Conservation (phyloP, 345 rosid species). For the Laguncularia racemosa region DNA sequence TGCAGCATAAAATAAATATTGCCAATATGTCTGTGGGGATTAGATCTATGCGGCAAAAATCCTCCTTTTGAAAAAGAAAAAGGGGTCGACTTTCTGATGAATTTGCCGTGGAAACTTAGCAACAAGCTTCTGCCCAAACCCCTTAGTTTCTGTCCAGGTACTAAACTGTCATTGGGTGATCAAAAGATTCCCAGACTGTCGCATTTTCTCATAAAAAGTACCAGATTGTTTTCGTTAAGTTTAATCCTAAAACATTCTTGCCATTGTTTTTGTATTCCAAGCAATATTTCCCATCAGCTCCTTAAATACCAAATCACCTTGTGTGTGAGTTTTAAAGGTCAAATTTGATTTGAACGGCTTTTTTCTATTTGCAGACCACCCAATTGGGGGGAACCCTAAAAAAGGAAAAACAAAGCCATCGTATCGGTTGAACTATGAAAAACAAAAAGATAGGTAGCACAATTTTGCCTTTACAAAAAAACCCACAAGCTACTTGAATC, state of each 20-base stretch:
- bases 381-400: conserved; percentile 13
- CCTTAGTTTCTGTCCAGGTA: conserved; percentile 9
- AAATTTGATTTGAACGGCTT: conserved; percentile 7
- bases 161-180: conserved; percentile 14
- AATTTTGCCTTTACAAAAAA: conserved; percentile 10
- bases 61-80: conserved; percentile 6
- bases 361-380: conserved; percentile 21
- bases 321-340: conserved; percentile 4
- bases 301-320: conserved; percentile 11
- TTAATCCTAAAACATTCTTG: conserved; percentile 7
- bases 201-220: conserved; percentile 6
- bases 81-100: conserved; percentile 9
- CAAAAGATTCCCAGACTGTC: conserved; percentile 17
- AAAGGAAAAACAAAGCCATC: background rate
- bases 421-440: conserved; percentile 9
- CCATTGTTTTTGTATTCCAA: conserved; percentile 12
- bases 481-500: conserved; percentile 18
- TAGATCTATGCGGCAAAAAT: conserved; percentile 12
- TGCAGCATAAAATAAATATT: conserved; percentile 6
- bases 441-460: conserved; percentile 11
- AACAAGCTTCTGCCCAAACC: conserved; percentile 13
- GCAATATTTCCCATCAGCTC: conserved; percentile 8
- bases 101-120: conserved; percentile 9
- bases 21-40: conserved; percentile 8
- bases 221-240: conserved; percentile 6